Base-by-base conservation (phyloP, 1,284 basidiomycete species). In the Rhodotorula glutinis region DNA sequence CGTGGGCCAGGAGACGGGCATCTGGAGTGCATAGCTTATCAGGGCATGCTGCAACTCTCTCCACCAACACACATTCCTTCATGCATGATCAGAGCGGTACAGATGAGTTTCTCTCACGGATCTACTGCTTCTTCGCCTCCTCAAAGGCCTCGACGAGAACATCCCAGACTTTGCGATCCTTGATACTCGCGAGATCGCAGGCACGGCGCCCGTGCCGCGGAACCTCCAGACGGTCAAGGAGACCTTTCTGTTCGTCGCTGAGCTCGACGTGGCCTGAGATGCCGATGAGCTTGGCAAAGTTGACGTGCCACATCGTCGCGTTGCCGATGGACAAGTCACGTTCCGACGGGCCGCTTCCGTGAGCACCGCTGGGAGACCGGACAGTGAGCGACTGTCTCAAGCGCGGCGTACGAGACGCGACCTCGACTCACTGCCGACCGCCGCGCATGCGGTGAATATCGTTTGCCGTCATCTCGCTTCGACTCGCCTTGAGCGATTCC, bases 1-100 rank as follows among this genome's bases (percentile, higher is more conserved):
- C 46, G 65, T 63, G 43, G 62, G 65, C 11, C 56, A 59, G 13
- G 72, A 73, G 29, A 56, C 60, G 4, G 53, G 49, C 30, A 62
- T 68, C 25, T 68, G 62, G 57, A 56, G 62, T 8, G 44, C 43
- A 30, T n/a, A n/a, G 62, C 51, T 3, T 30, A 57, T n/a, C 58
- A 63, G 30, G 19, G 30, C 13, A 4, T 25, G 7, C 4, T 8
- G 49, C 49, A 29, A 5, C 33, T 38, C 33, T 11, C 11, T 38
- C 33, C 7, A 38, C 33, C 5, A 38, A 38, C 33, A 5, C 11
- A 7, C 33, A 7, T 11, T 38, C 33, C 7, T 38, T 38, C 11
- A 5, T 38, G 11, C 7, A 38, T 38, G 11, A 5, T 11, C 33
- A 38, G 33, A 11, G 33, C 33, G 33, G 5, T 11, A 38, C 33